phyloP scores from a whole-genome alignment of 768 basidiomycete genomes.

The Mycena pura region DNA sequence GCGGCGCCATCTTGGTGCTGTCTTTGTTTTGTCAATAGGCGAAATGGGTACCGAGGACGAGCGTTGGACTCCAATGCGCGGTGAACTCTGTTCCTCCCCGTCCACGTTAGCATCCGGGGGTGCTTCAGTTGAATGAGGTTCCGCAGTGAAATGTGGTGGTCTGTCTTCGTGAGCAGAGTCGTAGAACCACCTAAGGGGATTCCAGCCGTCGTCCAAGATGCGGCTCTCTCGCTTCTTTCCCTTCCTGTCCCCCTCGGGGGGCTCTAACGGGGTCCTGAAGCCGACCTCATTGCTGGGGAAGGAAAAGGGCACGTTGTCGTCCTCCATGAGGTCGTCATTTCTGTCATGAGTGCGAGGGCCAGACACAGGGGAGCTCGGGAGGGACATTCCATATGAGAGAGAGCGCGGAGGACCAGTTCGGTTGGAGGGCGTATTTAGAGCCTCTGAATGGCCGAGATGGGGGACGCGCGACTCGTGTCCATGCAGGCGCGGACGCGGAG shows the following conservation, averaged over 20 bases:
- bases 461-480: constrained; percentile 26
- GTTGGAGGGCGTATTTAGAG: constrained; percentile 58
- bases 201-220: constrained; percentile 58
- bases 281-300: constrained; percentile 33
- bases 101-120: constrained; percentile 9
- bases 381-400: constrained; percentile 67
- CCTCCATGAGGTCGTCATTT: constrained; percentile 25
- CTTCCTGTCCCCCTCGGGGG: constrained; percentile 55
- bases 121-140: constrained; percentile 1
- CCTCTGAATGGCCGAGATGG: constrained; percentile 38
- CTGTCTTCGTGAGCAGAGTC: constrained; percentile 59
- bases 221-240: constrained; percentile 60
- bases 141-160: constrained; percentile 29
- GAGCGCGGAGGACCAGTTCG: constrained; percentile 80
- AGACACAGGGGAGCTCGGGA: constrained; percentile 48
- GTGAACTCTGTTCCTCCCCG: constrained; percentile 12
- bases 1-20: constrained; percentile 61
- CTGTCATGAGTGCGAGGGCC: constrained; percentile 34
- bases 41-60: constrained; percentile 37
- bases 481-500: neutral
- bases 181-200: constrained; percentile 59
- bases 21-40: constrained; percentile 29
- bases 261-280: constrained; percentile 27
- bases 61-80: constrained; percentile 17
- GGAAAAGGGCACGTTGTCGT: constrained; percentile 14